These are phyloP conservation scores for Streptanthus diversifolius DNA, from an alignment of 345 rosid genomes.

Conservation along the genomic window DNA sequence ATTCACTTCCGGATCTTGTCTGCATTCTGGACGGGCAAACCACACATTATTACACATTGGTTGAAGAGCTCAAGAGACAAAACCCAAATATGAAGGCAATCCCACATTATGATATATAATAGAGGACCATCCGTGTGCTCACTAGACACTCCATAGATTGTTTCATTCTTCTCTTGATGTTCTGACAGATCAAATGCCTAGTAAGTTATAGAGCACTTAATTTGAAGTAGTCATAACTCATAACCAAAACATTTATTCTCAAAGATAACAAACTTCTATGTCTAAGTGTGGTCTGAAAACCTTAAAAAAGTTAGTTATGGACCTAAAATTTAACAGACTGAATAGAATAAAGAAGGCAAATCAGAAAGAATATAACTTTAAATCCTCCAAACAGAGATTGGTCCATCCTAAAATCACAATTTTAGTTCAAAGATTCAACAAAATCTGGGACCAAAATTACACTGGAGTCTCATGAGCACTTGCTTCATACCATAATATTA, in stretches of 20 bases:
- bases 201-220: background rate
- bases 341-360: background rate
- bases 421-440: background rate
- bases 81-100: background rate
- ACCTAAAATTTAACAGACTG: background rate
- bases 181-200: background rate
- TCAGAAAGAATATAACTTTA: background rate
- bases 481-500: background rate
- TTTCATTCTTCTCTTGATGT: background rate
- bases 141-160: background rate
- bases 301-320: background rate
- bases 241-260: background rate
- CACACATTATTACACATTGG: background rate
- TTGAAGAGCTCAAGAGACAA: background rate
- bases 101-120: background rate
- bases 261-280: no score
- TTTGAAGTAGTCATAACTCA: background rate
- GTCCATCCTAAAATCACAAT: background rate
- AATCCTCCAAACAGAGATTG: background rate
- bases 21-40: background rate
- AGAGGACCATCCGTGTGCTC: background rate
- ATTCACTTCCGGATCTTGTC: slow-evolving; percentile 5
- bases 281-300: background rate
- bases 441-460: background rate
- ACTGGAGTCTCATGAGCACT: background rate